Conservation (phyloP, 2,329 filamentous ascomycete species). For the Fusarium continuum region DNA sequence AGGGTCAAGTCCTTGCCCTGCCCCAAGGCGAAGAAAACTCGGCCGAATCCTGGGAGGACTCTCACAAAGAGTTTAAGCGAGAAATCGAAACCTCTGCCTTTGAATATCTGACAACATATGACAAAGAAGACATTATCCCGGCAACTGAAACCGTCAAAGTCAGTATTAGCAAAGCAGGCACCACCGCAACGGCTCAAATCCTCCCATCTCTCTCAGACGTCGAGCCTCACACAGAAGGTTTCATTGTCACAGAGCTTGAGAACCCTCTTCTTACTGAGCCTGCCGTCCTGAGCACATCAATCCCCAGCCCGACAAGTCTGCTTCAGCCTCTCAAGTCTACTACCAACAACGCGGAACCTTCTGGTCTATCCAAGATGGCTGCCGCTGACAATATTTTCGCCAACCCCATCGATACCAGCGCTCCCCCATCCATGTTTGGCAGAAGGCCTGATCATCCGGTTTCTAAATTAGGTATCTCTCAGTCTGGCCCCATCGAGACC, state of each 20-base stretch:
- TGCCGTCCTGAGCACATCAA: constrained; percentile 38
- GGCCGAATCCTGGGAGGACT: constrained; percentile 8
- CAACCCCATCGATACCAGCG: constrained; percentile 61
- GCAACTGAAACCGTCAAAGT: constrained; percentile 41
- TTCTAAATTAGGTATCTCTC: constrained; percentile 60
- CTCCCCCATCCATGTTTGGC: constrained; percentile 59
- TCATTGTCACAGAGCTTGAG: constrained; percentile 40
- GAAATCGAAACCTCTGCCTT: constrained; percentile 32
- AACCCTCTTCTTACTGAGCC: constrained; percentile 27
- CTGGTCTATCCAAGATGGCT: constrained; percentile 38
- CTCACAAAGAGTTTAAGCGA: constrained; percentile 31
- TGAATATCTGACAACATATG: constrained; percentile 41
- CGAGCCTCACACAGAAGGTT: constrained; percentile 46
- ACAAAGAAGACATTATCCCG: constrained; percentile 42
- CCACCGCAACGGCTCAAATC: constrained; percentile 43
- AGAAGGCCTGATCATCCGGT: constrained; percentile 67
- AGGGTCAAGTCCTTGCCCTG: constrained; percentile 36
- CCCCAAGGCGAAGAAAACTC: constrained; percentile 15
- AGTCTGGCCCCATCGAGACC: constrained; percentile 66
- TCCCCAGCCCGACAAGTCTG: constrained; percentile 51
- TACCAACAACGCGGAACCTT: constrained; percentile 34
- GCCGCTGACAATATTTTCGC: constrained; percentile 62
- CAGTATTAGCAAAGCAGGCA: constrained; percentile 34
- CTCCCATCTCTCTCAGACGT: constrained; percentile 45
- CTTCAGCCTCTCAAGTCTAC: constrained; percentile 41